phyloP scores from a whole-genome alignment of 805 yeast genomes.

The Candida succiphila region DNA sequence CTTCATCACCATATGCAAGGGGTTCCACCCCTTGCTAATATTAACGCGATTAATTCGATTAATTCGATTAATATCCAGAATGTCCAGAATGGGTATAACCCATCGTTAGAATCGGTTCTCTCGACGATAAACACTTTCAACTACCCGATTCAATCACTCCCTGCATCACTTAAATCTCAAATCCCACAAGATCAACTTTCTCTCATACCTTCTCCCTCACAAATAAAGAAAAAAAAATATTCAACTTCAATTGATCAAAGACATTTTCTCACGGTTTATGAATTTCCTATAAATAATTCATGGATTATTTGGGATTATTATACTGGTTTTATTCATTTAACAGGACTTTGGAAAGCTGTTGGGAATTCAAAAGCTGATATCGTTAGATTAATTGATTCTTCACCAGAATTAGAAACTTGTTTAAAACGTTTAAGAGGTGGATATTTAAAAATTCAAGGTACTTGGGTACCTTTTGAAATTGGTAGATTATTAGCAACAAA shows the following conservation, averaged over 20 bases:
- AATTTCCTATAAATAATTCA: conserved; percentile 57
- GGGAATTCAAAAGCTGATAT: conserved; percentile 70
- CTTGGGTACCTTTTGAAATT: conserved; percentile 74
- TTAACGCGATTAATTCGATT: not conserved
- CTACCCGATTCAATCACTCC: conserved; percentile 15
- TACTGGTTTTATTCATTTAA: conserved; percentile 78
- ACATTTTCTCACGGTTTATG: conserved; percentile 59
- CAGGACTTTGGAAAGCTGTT: conserved; percentile 78
- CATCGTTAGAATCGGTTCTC: not conserved
- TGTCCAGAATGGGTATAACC: too few relatives aligned
- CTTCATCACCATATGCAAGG: too few relatives aligned
- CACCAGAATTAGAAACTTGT: conserved; percentile 53
- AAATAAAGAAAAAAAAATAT: conserved; percentile 36
- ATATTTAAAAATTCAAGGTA: conserved; percentile 84
- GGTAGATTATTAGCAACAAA: conserved; percentile 60
- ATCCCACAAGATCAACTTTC: conserved; percentile 13
- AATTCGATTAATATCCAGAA: too few relatives aligned
- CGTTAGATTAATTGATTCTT: conserved; percentile 54
- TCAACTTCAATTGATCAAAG: conserved; percentile 70
- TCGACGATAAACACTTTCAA: conserved; percentile 6
- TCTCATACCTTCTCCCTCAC: conserved; percentile 9
- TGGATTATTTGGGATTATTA: conserved; percentile 81
- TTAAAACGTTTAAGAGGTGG: conserved; percentile 83
- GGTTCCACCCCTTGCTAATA: too few relatives aligned
- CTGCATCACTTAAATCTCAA: conserved; percentile 5